A percentile compares a stretch with the other conserved stretches of the same genome.
Evolutionary conservation across 768 basidiomycete genomes (phyloP).

Genomic region (Tulasnella calospora): DNA sequence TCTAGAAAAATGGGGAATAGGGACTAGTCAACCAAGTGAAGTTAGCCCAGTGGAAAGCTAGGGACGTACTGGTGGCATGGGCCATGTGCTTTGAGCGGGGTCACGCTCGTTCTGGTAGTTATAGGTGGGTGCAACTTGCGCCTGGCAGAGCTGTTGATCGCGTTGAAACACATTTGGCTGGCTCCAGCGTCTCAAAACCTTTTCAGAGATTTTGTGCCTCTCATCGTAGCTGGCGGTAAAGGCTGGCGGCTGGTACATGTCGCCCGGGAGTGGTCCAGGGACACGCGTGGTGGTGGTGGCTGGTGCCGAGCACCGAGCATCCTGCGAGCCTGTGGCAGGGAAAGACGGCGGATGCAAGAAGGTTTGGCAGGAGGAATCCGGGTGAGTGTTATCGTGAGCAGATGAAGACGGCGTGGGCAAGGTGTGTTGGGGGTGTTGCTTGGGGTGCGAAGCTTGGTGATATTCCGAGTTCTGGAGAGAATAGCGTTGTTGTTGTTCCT

Average conservation of each 20-base stretch:
- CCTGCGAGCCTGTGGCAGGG: neutral
- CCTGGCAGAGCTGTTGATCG: neutral
- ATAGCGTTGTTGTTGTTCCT: slow-evolving; percentile 1
- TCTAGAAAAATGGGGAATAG: neutral
- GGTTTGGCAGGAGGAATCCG: slow-evolving; percentile 10
- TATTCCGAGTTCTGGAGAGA: neutral
- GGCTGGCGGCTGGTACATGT: neutral
- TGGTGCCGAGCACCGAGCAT: neutral
- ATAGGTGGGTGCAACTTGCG: neutral
- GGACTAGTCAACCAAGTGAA: neutral
- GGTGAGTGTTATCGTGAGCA: neutral
- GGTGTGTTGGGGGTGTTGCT: slow-evolving; percentile 1
- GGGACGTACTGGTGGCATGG: neutral
- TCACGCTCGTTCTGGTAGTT: neutral
- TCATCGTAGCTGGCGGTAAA: neutral
- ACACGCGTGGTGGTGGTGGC: neutral
- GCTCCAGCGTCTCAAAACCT: neutral
- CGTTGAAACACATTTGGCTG: neutral
- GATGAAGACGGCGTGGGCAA: slow-evolving; percentile 5
- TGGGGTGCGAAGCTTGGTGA: neutral
- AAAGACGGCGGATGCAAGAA: neutral
- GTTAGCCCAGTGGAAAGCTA: neutral
- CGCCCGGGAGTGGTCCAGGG: neutral
- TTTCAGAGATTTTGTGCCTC: slow-evolving; percentile 4
- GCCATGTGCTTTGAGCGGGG: neutral